Percentiles rank a stretch among this genome's conserved stretches.
phyloP scores from a whole-genome alignment of 2,329 filamentous ascomycete genomes.

The Teratosphaeria pseudoeucalypti region DNA sequence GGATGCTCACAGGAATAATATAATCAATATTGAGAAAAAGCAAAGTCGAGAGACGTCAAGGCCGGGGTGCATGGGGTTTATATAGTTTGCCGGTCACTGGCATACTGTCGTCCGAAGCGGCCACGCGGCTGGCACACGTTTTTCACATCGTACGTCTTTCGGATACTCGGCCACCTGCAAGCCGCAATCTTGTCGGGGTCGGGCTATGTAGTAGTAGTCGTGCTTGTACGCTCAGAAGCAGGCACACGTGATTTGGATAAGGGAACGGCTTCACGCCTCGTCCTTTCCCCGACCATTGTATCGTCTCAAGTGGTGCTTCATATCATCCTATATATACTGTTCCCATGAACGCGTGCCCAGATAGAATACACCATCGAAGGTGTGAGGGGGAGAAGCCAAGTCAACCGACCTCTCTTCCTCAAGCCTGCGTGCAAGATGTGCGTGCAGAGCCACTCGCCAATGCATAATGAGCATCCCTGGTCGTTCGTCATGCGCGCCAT shows the following conservation, averaged over 20 bases:
- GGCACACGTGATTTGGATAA: not conserved
- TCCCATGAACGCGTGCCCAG: not conserved
- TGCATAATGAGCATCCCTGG: not conserved
- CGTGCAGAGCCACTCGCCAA: not conserved
- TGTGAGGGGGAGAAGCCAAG: not conserved
- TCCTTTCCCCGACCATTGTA: not conserved
- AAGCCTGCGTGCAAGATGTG: not conserved
- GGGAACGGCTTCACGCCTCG: not conserved
- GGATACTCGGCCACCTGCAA: not conserved
- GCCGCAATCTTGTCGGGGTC: not conserved
- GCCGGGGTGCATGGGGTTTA: not conserved
- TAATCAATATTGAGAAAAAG: not conserved
- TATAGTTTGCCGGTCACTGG: not conserved
- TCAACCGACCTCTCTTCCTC: not conserved
- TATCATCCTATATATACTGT: not conserved
- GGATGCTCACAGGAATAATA: not conserved
- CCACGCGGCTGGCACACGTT: not conserved
- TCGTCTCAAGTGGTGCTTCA: not conserved
- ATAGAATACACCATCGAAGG: not conserved
- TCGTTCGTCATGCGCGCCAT: not conserved
- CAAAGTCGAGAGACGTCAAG: not conserved
- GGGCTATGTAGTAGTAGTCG: not conserved
- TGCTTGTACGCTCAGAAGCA: not conserved
- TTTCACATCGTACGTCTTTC: not conserved
- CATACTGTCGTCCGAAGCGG: not conserved